These are phyloP conservation scores for Hypoxylon sp. DNA, from an alignment of 2,329 filamentous ascomycete species.

Conservation along the genomic window DNA sequence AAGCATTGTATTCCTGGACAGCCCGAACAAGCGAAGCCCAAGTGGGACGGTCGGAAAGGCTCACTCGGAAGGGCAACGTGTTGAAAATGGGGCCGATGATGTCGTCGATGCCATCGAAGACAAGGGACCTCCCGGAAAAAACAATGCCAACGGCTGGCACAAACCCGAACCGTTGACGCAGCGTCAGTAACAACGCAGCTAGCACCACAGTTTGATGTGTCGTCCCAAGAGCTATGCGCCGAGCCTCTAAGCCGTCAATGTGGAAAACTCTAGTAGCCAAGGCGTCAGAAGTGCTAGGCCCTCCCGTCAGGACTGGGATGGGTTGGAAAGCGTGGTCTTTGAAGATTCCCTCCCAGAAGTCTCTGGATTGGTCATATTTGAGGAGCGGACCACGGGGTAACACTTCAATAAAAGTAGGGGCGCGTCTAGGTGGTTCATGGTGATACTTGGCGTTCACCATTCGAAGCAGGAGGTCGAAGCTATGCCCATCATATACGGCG, in stretches of 20 bases:
- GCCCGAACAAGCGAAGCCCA: constrained; percentile 73
- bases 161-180: constrained; percentile 66
- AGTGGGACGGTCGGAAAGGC: constrained; percentile 60
- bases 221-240: constrained; percentile 74
- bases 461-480: constrained; percentile 77
- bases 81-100: constrained; percentile 91
- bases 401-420: constrained; percentile 74
- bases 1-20: constrained; percentile 80
- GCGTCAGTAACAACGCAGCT: constrained; percentile 77
- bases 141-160: constrained; percentile 78
- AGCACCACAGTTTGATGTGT: constrained; percentile 86
- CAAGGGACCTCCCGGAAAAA: constrained; percentile 81
- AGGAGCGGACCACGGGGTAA: constrained; percentile 78
- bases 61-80: constrained; percentile 80
- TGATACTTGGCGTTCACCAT: constrained; percentile 69
- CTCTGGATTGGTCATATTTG: constrained; percentile 57
- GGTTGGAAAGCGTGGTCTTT: constrained; percentile 51
- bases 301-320: constrained; percentile 40
- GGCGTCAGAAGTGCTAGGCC: constrained; percentile 35
- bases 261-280: constrained; percentile 52
- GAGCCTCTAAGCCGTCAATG: constrained; percentile 62
- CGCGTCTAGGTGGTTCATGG: constrained; percentile 48
- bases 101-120: constrained; percentile 74
- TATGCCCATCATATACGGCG: constrained; percentile 87
- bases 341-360: constrained; percentile 79